A percentile compares a stretch with the other conserved stretches of the same genome.
Conservation (phyloP, 495 filamentous ascomycete genomes). For the Terfezia claveryi region DNA sequence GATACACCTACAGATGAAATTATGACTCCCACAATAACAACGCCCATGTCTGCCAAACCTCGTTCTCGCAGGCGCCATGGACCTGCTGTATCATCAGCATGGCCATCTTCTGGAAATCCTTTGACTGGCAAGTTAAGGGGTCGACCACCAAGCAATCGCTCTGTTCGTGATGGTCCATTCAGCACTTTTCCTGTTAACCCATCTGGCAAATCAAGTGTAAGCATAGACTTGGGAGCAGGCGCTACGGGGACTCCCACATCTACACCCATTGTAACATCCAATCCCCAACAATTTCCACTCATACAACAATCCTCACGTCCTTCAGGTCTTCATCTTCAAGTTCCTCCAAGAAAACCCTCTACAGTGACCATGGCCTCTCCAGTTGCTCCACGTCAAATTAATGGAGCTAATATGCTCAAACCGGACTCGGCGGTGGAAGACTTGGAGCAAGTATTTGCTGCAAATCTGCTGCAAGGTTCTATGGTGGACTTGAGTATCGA, state of each 20-base stretch:
- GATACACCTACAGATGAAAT: background rate
- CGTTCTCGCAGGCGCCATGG: slow-evolving; percentile 56
- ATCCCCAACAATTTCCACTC: slow-evolving; percentile 10
- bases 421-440: slow-evolving; percentile 2
- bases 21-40: slow-evolving; percentile 4
- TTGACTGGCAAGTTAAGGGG: slow-evolving; percentile 58
- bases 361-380: slow-evolving; percentile 16
- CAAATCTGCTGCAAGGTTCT: slow-evolving; percentile 7
- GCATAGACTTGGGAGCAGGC: slow-evolving; percentile 8
- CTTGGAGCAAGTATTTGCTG: slow-evolving; percentile 10
- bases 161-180: slow-evolving; percentile 54
- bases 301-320: slow-evolving; percentile 5
- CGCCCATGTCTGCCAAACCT: slow-evolving; percentile 14
- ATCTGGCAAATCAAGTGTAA: slow-evolving; percentile 16
- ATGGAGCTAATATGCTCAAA: background rate
- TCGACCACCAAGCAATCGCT: slow-evolving; percentile 61
- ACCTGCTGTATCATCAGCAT: slow-evolving; percentile 85
- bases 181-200: slow-evolving; percentile 68
- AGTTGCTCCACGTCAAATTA: slow-evolving; percentile 7
- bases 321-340: slow-evolving; percentile 12
- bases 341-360: slow-evolving; percentile 7
- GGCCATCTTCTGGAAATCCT: slow-evolving; percentile 48
- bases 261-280: slow-evolving; percentile 12
- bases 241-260: slow-evolving; percentile 10
- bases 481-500: slow-evolving; percentile 5